Evolutionary conservation across 2,329 filamentous ascomycete genomes (phyloP), one percentile per base, ranked within the genome.

Genomic region (Myriangium duriaei): DNA sequence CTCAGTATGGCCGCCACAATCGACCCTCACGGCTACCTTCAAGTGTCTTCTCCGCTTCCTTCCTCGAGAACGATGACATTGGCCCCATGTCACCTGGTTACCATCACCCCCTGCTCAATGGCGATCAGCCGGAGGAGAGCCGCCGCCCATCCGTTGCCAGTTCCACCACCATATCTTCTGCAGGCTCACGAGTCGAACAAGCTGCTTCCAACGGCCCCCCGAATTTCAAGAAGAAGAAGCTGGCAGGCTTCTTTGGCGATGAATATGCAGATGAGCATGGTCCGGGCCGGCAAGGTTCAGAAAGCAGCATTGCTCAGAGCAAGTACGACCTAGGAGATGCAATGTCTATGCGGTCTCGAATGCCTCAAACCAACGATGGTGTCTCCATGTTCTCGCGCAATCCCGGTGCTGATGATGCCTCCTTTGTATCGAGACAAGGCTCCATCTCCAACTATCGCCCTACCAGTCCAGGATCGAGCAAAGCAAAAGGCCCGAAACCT

Each of bases 161-260:
- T 59, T 77, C 87, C 46, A 86, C 81, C 11, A 93, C 80, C 4
- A 75, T 83, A 41, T 91, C 87, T 59, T 93, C 88, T 53, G 74
- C 82, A 47, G 82, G 83, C 21, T 93, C 88, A 30, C 7, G 21
- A 26, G 21, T n/a, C 21, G 21, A 26, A n/a, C 21, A 26, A n/a
- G n/a, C 7, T 26, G 79, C 78, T 60, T 72, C 76, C 45, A 78
- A 75, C 43, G 72, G 80, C 41, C 47, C 51, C 37, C 28, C 26
- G 16, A 38, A 39, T 12, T 71, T 75, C 46, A 69, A 74, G 50
- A 86, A 87, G 60, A 88, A 87, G 60, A 91, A 88, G 61, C 68
- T 94, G 45, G 83, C 91, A 54, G 83, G 81, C 30, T 88, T 95
- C 56, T 93, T 95, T 61, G 87, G 88, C 32, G 88, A 95, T 51